Evolutionary conservation across 495 filamentous ascomycete species (phyloP).

Genomic region (Haplographium delicatum): DNA sequence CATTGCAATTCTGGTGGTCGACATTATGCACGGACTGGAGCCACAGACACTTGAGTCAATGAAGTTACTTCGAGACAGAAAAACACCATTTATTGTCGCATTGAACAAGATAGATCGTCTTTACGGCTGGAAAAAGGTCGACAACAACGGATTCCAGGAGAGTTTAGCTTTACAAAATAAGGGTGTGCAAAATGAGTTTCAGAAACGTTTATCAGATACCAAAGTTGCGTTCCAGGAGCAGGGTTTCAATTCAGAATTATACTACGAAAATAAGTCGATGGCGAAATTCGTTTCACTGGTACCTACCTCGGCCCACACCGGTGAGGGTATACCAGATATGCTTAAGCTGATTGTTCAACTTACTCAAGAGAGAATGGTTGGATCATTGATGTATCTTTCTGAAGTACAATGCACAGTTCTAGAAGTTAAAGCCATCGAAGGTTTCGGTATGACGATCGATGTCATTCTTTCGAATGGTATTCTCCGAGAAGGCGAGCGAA

Average conservation of each 20-base stretch:
- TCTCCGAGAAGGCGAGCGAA: slow-evolving; percentile 86
- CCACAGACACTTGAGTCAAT: slow-evolving; percentile 98
- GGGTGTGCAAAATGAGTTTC: slow-evolving; percentile 91
- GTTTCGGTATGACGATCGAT: slow-evolving; percentile 97
- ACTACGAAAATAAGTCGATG: slow-evolving; percentile 97
- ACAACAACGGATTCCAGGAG: slow-evolving; percentile 97
- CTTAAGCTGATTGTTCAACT: slow-evolving; percentile 87
- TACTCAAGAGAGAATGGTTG: slow-evolving; percentile 97
- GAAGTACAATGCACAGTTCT: slow-evolving; percentile 97
- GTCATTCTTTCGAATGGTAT: slow-evolving; percentile 96
- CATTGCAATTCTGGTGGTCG: slow-evolving; percentile 97
- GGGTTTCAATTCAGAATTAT: slow-evolving; percentile 95
- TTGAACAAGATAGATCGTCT: slow-evolving; percentile 99
- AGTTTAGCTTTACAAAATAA: slow-evolving; percentile 87
- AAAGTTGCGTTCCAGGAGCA: slow-evolving; percentile 94
- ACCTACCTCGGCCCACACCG: slow-evolving; percentile 94
- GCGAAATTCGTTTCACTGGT: slow-evolving; percentile 88
- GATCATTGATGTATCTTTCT: slow-evolving; percentile 94
- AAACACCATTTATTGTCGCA: slow-evolving; percentile 97
- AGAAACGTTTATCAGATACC: slow-evolving; percentile 80
- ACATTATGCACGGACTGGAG: slow-evolving; percentile 99
- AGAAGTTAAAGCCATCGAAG: slow-evolving; percentile 98
- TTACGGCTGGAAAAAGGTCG: slow-evolving; percentile 95
- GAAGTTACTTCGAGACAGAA: slow-evolving; percentile 83
- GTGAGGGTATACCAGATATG: slow-evolving; percentile 99